Percentiles rank a stretch among this genome's conserved stretches.
These are phyloP conservation scores for Rubia occidens DNA, from an alignment of 305 asterid genomes.

Conservation along the genomic window DNA sequence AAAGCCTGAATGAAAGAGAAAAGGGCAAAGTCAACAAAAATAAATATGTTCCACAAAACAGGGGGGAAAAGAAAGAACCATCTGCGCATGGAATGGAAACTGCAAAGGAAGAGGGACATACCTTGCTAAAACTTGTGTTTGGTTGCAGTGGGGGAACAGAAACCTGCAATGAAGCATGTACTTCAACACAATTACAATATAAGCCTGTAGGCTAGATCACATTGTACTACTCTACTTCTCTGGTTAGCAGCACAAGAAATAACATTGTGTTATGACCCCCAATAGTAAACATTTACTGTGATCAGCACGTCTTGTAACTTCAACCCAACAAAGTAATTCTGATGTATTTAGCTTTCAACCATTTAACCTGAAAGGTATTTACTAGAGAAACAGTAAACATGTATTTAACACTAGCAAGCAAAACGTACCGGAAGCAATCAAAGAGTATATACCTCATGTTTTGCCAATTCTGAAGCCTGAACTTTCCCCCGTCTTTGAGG, in stretches of 20 bases:
- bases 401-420: background rate
- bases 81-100: background rate
- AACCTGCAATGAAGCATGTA: slow-evolving; percentile 15
- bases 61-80: background rate
- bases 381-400: too few relatives aligned
- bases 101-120: background rate
- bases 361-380: too few relatives aligned
- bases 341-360: background rate
- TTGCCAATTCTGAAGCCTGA: background rate
- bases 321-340: background rate
- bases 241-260: background rate
- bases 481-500: background rate
- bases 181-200: background rate
- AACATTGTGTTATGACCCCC: background rate
- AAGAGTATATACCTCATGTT: background rate
- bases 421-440: background rate
- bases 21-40: background rate
- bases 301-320: background rate
- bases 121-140: slow-evolving; percentile 21
- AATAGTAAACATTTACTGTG: background rate
- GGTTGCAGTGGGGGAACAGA: slow-evolving; percentile 5
- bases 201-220: background rate
- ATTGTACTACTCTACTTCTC: background rate
- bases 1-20: slow-evolving; percentile 39
- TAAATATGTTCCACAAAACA: background rate